These are phyloP conservation scores for Zarea fungicola DNA, from an alignment of 2,329 filamentous ascomycete genomes.

Conservation along the genomic window DNA sequence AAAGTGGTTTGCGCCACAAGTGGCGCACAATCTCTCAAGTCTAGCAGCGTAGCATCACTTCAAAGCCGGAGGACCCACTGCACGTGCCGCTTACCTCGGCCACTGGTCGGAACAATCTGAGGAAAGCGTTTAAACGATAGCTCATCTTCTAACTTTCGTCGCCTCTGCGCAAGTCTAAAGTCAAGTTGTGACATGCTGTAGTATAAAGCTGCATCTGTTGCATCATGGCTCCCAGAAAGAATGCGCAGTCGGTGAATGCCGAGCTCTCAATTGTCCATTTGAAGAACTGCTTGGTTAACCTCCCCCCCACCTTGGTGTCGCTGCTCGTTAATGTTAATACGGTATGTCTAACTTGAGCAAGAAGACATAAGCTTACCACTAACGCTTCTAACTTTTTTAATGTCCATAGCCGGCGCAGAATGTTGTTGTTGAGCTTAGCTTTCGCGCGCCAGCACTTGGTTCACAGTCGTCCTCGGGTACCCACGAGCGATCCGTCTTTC, in stretches of 20 bases:
- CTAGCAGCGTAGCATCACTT: neutral
- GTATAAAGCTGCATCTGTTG: conserved; percentile 4
- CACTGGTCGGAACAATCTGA: conserved; percentile 16
- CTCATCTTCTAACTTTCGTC: neutral
- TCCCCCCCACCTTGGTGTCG: conserved; percentile 78
- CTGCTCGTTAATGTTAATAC: conserved; percentile 86
- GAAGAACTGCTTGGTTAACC: conserved; percentile 92
- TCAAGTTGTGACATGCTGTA: conserved; percentile 1
- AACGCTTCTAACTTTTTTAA: conserved; percentile 18
- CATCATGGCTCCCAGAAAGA: conserved; percentile 46
- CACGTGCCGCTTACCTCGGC: conserved; percentile 34
- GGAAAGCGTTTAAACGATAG: conserved; percentile 1
- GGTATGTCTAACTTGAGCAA: conserved; percentile 45
- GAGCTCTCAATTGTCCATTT: conserved; percentile 82
- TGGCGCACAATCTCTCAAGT: conserved; percentile 11
- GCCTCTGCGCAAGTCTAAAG: conserved; percentile 3
- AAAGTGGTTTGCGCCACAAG: conserved; percentile 16
- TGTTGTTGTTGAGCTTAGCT: conserved; percentile 89
- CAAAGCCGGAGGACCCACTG: conserved; percentile 18
- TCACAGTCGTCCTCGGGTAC: conserved; percentile 41
- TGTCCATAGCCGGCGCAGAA: conserved; percentile 76
- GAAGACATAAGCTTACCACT: neutral
- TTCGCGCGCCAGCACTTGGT: conserved; percentile 47
- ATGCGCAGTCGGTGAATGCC: conserved; percentile 62
- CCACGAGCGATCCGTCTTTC: conserved; percentile 66